phyloP scores from a whole-genome alignment of 495 filamentous ascomycete species.

The Cudoniella acicularis region DNA sequence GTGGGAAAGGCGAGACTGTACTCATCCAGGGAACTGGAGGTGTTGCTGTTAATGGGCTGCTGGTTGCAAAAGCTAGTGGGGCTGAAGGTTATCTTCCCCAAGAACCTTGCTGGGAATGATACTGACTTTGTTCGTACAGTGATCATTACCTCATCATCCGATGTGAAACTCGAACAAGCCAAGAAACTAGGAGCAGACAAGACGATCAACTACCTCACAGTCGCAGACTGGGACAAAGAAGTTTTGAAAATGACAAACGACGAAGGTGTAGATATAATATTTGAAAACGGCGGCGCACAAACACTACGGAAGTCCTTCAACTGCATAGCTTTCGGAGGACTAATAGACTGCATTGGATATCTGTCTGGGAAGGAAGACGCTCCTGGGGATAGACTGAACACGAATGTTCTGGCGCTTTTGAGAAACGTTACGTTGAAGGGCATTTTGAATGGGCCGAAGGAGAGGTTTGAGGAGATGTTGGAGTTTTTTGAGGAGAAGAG shows the following conservation, averaged over 20 bases:
- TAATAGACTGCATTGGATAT: conserved; percentile 44
- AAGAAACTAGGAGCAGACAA: conserved; percentile 40
- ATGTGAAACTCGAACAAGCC: conserved; percentile 38
- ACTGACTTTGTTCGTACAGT: conserved; percentile 27
- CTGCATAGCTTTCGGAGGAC: conserved; percentile 38
- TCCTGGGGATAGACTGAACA: conserved; percentile 33
- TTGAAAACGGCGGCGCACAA: conserved; percentile 46
- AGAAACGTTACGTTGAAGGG: conserved; percentile 37
- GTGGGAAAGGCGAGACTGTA: conserved; percentile 31
- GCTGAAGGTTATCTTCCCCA: conserved; percentile 30
- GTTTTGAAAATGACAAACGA: conserved; percentile 35
- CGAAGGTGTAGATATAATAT: conserved; percentile 42
- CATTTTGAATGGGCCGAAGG: conserved; percentile 32
- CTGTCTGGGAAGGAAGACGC: conserved; percentile 43
- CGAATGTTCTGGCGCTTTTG: conserved; percentile 35
- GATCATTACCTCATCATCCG: conserved; percentile 44
- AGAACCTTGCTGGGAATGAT: neutral
- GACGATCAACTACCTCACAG: conserved; percentile 42
- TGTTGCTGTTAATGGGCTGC: conserved; percentile 34
- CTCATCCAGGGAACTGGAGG: conserved; percentile 45
- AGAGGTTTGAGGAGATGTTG: conserved; percentile 35
- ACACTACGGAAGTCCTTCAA: conserved; percentile 41
- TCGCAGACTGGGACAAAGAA: conserved; percentile 38
- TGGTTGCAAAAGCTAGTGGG: conserved; percentile 36
- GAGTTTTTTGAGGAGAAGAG: conserved; percentile 30